A percentile compares a stretch with the other conserved stretches of the same genome.
Evolutionary conservation across 805 yeast genomes (phyloP).

Genomic region (Yamadazyma laniorum): DNA sequence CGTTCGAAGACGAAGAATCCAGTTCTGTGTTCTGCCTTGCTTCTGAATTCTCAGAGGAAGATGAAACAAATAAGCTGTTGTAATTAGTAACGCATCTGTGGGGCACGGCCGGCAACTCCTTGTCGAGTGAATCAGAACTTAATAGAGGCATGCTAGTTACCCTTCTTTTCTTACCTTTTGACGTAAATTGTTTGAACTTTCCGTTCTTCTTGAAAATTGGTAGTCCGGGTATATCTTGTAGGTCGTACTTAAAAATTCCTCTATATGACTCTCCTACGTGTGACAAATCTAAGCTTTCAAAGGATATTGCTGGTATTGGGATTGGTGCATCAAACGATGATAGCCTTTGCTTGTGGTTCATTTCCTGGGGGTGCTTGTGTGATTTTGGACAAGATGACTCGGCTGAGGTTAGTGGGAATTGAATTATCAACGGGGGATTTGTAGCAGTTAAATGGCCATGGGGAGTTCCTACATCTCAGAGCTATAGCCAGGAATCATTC

Average conservation of each 20-base stretch:
- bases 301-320: conserved; percentile 22
- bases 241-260: conserved; percentile 19
- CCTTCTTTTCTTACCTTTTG: conserved; percentile 1
- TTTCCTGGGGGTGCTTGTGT: neutral
- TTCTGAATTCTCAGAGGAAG: too few relatives aligned
- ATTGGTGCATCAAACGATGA: conserved; percentile 24
- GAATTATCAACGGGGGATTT: neutral
- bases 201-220: conserved; percentile 19
- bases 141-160: conserved; percentile 14
- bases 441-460: conserved; percentile 1
- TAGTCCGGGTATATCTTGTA: conserved; percentile 28
- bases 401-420: too few relatives aligned
- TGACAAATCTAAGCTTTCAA: conserved; percentile 23
- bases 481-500: neutral
- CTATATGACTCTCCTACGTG: conserved; percentile 27
- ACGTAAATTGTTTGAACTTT: conserved; percentile 17
- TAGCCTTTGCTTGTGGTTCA: conserved; percentile 20
- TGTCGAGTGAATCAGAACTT: conserved; percentile 4
- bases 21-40: too few relatives aligned
- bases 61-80: too few relatives aligned
- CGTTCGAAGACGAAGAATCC: too few relatives aligned
- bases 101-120: conserved; percentile 7
- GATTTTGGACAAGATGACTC: neutral
- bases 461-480: neutral
- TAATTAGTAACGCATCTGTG: conserved; percentile 2